phyloP scores from a whole-genome alignment of 176 grass and related monocot species.

The Leersia perrieri region DNA sequence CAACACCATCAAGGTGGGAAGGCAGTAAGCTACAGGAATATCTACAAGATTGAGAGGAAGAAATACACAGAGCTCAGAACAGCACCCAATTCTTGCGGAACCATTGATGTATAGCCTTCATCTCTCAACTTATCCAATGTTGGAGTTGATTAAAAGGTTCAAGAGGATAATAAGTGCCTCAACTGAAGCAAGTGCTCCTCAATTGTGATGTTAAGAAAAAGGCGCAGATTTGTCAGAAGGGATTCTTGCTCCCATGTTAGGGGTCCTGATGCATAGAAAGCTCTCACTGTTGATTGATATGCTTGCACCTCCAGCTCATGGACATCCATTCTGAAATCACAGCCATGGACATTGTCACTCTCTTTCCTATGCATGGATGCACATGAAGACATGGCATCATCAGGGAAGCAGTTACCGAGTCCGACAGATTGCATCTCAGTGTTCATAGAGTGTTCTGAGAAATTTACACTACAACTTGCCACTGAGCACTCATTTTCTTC shows the following conservation, averaged over 20 bases:
- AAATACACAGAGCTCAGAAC: background rate
- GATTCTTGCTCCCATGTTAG: slow-evolving; percentile 63
- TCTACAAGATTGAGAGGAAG: background rate
- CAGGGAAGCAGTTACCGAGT: background rate
- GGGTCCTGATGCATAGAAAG: slow-evolving; percentile 46
- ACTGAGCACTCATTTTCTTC: slow-evolving; percentile 51
- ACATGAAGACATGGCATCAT: slow-evolving; percentile 36
- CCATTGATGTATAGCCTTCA: background rate
- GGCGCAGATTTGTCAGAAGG: slow-evolving; percentile 65
- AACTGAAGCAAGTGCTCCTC: slow-evolving; percentile 63
- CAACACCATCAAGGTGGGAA: background rate
- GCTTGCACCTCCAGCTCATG: slow-evolving; percentile 59
- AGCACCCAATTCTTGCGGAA: background rate
- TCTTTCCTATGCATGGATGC: background rate
- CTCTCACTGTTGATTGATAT: slow-evolving; percentile 49
- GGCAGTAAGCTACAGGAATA: background rate
- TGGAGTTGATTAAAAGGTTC: background rate
- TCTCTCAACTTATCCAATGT: background rate
- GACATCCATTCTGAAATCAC: slow-evolving; percentile 19
- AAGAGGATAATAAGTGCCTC: slow-evolving; percentile 51
- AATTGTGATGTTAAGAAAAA: slow-evolving; percentile 61
- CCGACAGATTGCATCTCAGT: slow-evolving; percentile 2
- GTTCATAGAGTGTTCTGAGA: slow-evolving; percentile 10
- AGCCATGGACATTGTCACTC: background rate
- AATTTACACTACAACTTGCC: slow-evolving; percentile 45